Conservation (phyloP, 345 rosid species). For the Kernera saxatilis region DNA sequence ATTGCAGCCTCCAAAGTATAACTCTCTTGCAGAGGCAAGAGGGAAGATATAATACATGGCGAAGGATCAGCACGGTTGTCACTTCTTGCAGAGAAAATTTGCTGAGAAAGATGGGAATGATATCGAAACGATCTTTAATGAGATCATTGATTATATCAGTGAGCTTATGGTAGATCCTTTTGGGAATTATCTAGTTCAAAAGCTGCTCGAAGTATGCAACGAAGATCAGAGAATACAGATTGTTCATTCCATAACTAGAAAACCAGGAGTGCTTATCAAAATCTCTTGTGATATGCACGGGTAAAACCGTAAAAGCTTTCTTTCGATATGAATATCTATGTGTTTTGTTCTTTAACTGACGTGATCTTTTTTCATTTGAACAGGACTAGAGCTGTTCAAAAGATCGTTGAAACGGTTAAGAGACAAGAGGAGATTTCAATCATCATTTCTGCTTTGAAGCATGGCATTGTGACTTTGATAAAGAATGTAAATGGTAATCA, state of each 20-base stretch:
- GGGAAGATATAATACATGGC: slow-evolving; percentile 60
- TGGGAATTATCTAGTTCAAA: slow-evolving; percentile 76
- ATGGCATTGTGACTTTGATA: slow-evolving; percentile 58
- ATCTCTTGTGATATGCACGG: slow-evolving; percentile 85
- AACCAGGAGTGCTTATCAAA: slow-evolving; percentile 52
- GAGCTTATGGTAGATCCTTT: slow-evolving; percentile 77
- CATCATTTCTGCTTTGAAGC: slow-evolving; percentile 56
- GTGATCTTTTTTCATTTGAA: background rate
- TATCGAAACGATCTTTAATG: slow-evolving; percentile 55
- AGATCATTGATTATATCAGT: slow-evolving; percentile 56
- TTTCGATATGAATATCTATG: background rate
- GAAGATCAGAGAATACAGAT: slow-evolving; percentile 61
- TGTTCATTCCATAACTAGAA: slow-evolving; percentile 49
- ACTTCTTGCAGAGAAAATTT: slow-evolving; percentile 62
- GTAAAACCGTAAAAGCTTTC: slow-evolving; percentile 29
- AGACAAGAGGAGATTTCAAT: slow-evolving; percentile 50
- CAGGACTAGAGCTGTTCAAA: slow-evolving; percentile 86
- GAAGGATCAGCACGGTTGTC: slow-evolving; percentile 76
- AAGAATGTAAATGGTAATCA: slow-evolving; percentile 79
- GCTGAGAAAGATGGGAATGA: slow-evolving; percentile 52
- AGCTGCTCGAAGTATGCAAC: slow-evolving; percentile 69
- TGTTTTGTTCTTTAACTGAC: background rate
- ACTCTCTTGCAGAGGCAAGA: slow-evolving; percentile 46
- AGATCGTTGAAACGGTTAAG: slow-evolving; percentile 62
- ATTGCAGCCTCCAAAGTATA: slow-evolving; percentile 45